Conservation (phyloP, 2,329 filamentous ascomycete species). For the Cercospora berteroae region DNA sequence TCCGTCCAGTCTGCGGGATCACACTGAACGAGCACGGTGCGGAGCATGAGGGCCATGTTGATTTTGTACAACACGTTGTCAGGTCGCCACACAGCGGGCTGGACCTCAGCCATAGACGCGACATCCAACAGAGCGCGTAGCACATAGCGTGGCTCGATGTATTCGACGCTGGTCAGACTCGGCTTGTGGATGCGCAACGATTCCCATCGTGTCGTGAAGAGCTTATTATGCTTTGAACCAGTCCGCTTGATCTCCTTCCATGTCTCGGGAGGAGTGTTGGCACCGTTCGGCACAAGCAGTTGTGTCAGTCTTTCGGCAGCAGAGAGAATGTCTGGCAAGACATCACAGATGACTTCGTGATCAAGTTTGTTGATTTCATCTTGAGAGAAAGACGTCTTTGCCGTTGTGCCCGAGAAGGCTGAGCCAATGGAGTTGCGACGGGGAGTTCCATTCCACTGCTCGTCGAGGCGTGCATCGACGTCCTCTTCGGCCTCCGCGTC, state of each 20-base stretch:
- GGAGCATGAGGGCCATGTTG: conserved; percentile 46
- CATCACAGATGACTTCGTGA: conserved; percentile 42
- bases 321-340: conserved; percentile 40
- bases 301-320: conserved; percentile 32
- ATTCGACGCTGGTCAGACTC: conserved; percentile 42
- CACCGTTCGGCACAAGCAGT: conserved; percentile 32
- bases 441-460: conserved; percentile 22
- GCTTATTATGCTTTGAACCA: conserved; percentile 42
- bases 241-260: conserved; percentile 36
- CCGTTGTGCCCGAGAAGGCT: conserved; percentile 49
- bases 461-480: conserved; percentile 17
- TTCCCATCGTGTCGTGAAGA: conserved; percentile 38
- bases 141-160: conserved; percentile 43
- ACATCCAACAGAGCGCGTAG: conserved; percentile 42
- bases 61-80: conserved; percentile 46
- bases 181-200: conserved; percentile 39
- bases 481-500: conserved; percentile 16
- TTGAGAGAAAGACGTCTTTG: conserved; percentile 47
- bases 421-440: conserved; percentile 33
- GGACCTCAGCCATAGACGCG: conserved; percentile 26
- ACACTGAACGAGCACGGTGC: conserved; percentile 36
- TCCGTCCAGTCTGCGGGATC: conserved; percentile 31
- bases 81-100: conserved; percentile 38
- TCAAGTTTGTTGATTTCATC: conserved; percentile 46
- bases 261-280: conserved; percentile 25